Evolutionary conservation across 345 rosid species (phyloP), one percentile per base, ranked within the genome.

Genomic region (Litchi chinensis): DNA sequence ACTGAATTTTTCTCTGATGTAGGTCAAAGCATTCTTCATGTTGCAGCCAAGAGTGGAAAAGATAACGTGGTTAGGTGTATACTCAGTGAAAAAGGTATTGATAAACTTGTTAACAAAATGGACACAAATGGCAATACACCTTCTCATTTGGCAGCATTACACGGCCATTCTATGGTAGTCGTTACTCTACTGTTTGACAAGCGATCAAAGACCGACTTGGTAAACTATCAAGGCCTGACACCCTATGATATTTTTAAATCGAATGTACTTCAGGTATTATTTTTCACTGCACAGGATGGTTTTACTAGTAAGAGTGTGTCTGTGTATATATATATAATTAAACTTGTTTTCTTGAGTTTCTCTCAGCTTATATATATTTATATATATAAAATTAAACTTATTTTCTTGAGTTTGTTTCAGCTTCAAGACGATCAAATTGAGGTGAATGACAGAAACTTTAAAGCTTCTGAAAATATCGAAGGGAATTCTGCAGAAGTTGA

Each of bases 121-220:
- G 83, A 83, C 0, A 21, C 62, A 24, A 81, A 83, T 64, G 86
- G 83, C 59, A 83, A 83, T 72, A 83, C 81, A 5, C 79, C 86
- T 5, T 48, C 74, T 24, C 86, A 83, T 77, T 62, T 83, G 77
- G 86, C 86, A 16, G 82, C 83, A 0, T 41, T 44, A 52, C 6
- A 68, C 10, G 59, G 59, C 48, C 79, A 81, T 65, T 74, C 73
- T 24, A 32, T n/a, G 44, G 73, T 81, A 63, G 79, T 79, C 10
- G 65, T 68, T 11, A 43, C 54, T 65, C 79, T 84, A 0, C 68
- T 78, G 0, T 13, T 76, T 59, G 78, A 79, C 46, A 43, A 43
- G 46, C 16, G 82, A 54, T 74, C 73, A 6, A 32, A 84, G 22
- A 18, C 65, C 5, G 71, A 70, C 26, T 43, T 68, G 19, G 56